A percentile compares a stretch with the other conserved stretches of the same genome.
Conservation (phyloP, 23 red algal genomes). For the Gracilaria domingensis region DNA sequence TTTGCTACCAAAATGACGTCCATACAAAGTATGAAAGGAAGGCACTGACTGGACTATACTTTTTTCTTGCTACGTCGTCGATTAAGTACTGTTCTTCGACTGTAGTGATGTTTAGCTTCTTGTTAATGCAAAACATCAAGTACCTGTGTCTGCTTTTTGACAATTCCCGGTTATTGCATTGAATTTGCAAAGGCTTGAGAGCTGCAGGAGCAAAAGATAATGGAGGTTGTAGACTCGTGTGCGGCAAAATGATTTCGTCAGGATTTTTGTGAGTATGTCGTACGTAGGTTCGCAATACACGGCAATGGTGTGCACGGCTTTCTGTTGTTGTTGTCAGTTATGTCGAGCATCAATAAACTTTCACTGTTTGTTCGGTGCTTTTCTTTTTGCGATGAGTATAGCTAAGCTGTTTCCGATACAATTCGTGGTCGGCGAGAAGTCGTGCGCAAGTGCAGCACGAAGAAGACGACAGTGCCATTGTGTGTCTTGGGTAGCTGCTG, state of each 20-base stretch:
- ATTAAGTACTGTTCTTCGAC: too few species aligned
- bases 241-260: not conserved
- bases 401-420: not conserved
- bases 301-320: not conserved
- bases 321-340: not conserved
- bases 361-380: not conserved
- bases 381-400: not conserved
- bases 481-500: not conserved
- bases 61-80: too few species aligned
- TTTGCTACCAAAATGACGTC: too few species aligned
- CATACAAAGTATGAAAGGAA: too few species aligned
- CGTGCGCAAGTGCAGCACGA: too few species aligned
- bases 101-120: not conserved
- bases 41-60: too few species aligned
- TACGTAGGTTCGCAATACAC: not conserved
- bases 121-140: not conserved
- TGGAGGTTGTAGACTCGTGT: not conserved
- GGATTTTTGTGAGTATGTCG: not conserved
- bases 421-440: not conserved
- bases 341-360: not conserved
- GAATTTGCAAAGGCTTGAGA: not conserved
- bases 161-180: not conserved
- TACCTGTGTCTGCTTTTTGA: constrained; percentile 4
- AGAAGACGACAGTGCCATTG: too few species aligned
- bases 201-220: not conserved